These are phyloP conservation scores for Arctostaphylos glauca DNA, from an alignment of 148 eudicot species.

Conservation along the genomic window DNA sequence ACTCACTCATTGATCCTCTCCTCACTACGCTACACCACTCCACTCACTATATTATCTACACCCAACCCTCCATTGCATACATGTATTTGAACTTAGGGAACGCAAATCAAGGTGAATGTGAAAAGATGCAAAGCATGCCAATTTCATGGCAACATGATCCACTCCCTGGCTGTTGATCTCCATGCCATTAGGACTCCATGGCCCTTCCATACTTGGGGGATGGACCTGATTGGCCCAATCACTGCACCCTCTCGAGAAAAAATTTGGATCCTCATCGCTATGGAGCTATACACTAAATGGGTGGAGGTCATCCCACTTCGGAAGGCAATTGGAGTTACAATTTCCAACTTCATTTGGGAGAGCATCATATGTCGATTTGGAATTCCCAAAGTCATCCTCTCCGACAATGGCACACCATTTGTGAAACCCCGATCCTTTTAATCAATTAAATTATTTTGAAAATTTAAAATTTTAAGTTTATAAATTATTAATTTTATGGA, in stretches of 20 bases:
- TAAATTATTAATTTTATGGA: too few relatives aligned
- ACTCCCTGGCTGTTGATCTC: background rate
- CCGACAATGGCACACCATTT: background rate
- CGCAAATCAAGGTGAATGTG: too few relatives aligned
- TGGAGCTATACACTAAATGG: background rate
- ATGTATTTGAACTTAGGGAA: too few relatives aligned
- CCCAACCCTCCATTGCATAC: too few relatives aligned
- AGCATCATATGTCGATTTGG: too few relatives aligned
- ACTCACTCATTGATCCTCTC: too few relatives aligned
- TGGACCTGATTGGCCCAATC: background rate
- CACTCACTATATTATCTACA: too few relatives aligned
- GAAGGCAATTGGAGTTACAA: background rate
- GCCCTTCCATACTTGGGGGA: too few relatives aligned
- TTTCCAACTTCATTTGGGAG: background rate
- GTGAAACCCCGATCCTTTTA: background rate
- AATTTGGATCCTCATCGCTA: background rate
- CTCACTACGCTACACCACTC: too few relatives aligned
- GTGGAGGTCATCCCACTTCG: background rate
- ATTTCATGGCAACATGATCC: background rate
- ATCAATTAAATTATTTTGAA: too few relatives aligned
- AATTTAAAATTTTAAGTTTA: too few relatives aligned
- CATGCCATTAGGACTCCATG: background rate
- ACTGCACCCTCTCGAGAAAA: background rate
- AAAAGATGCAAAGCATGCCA: too few relatives aligned
- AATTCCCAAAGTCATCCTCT: background rate